Base-by-base conservation (phyloP, 2,329 filamentous ascomycete genomes). In the Penicillium concentricum region DNA sequence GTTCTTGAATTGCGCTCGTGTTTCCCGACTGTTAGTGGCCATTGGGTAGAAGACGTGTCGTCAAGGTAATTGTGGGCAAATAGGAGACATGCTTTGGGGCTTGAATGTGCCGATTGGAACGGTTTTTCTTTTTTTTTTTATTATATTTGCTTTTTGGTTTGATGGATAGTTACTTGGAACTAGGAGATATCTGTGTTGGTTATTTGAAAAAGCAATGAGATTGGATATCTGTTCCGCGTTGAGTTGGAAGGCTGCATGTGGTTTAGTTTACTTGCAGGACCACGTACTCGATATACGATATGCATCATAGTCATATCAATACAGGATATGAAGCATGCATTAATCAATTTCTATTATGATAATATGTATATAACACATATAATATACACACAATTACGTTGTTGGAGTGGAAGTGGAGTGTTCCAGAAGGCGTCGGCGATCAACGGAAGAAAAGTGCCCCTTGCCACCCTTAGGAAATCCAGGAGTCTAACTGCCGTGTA, bases 401-500 rank as follows among this genome's bases (percentile, higher is more conserved):
- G 39, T 45, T n/a, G 28, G 43, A 30, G n/a, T 32, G 13, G 35
- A 18, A 18, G 42, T 47, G 51, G 51, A 53, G 51, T 47, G 5
- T 53, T 53, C 51, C 51, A 53, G 51, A 53, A 53, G 24, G 32
- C 41, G 41, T 39, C 13, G 41, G 32, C 30, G 50, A 53, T 53
- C 41, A 30, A 46, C 28, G 50, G 39, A 52, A 52, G 41, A 37
- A 16, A 22, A 7, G 46, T 26, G 32, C 22, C 26, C 51, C 28
- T 54, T 49, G 51, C 51, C 51, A 54, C 51, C n/a, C 24, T 34
- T 30, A n/a, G 1, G 32, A 28, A 37, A 45, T 34, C 32, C 37
- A 30, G 4, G 42, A 32, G 26, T 20, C 26, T 12, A 44, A 20
- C 28, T 32, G 15, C 35, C 24, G 35, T 30, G 22, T n/a, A 24